Evolutionary conservation across 2,329 filamentous ascomycete genomes (phyloP).

Genomic region (Clarireedia hainanense): DNA sequence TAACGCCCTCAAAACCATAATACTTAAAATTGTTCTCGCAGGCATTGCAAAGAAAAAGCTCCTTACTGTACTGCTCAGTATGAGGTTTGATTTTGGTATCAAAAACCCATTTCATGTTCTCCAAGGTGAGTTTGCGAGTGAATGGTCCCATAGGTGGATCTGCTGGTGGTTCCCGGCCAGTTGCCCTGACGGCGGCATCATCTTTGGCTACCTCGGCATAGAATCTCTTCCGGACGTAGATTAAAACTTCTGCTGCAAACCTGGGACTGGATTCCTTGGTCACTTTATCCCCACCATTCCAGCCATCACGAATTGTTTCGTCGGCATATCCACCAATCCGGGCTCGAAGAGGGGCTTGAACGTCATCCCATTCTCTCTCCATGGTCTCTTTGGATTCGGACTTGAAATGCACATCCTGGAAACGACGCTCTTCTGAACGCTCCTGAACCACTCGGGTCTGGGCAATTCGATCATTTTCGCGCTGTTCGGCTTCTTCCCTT

Average conservation of each 20-base stretch:
- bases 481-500: conserved; percentile 54
- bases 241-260: conserved; percentile 65
- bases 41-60: conserved; percentile 67
- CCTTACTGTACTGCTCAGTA: conserved; percentile 58
- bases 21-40: conserved; percentile 58
- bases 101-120: conserved; percentile 83
- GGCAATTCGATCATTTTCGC: conserved; percentile 36
- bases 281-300: conserved; percentile 56
- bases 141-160: conserved; percentile 47
- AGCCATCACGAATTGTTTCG: conserved; percentile 57
- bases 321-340: conserved; percentile 61
- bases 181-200: conserved; percentile 38
- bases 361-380: conserved; percentile 63
- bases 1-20: conserved; percentile 69
- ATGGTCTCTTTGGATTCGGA: conserved; percentile 47
- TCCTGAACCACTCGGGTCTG: conserved; percentile 33
- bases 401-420: conserved; percentile 32
- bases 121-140: conserved; percentile 59
- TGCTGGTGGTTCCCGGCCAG: conserved; percentile 36
- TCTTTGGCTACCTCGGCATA: conserved; percentile 52
- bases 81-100: conserved; percentile 66
- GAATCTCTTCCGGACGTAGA: conserved; percentile 60
- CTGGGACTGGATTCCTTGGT: conserved; percentile 54
- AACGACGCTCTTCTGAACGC: conserved; percentile 26
- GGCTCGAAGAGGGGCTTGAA: conserved; percentile 59